phyloP scores from a whole-genome alignment of 306 rosid species.

The Vigna trinervia region DNA sequence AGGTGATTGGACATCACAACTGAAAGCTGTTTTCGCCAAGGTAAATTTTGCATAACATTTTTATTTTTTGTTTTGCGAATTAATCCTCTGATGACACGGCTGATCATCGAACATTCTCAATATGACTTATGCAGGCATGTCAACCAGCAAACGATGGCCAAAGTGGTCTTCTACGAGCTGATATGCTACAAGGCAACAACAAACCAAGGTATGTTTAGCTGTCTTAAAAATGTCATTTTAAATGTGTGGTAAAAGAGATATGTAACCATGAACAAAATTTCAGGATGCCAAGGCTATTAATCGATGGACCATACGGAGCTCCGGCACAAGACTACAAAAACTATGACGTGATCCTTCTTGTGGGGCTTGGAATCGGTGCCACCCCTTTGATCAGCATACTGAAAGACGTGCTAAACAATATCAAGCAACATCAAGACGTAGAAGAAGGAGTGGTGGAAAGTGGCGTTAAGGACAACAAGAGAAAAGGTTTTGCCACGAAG shows the following conservation, averaged over 20 bases:
- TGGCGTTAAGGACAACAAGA: conserved; percentile 48
- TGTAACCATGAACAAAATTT: conserved; percentile 1
- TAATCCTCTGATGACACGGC: neutral
- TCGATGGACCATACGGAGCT: conserved; percentile 94
- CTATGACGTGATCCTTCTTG: conserved; percentile 85
- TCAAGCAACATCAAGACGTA: conserved; percentile 59
- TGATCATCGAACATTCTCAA: neutral
- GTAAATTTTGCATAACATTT: conserved; percentile 43
- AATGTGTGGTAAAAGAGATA: neutral
- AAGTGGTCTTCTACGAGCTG: conserved; percentile 85
- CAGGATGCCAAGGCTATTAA: conserved; percentile 76
- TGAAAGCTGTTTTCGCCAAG: conserved; percentile 73
- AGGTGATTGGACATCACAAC: conserved; percentile 92
- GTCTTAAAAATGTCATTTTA: neutral
- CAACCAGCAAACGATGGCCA: conserved; percentile 72
- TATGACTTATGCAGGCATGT: conserved; percentile 63
- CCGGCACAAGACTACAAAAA: conserved; percentile 91
- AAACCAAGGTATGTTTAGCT: conserved; percentile 55
- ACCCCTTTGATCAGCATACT: conserved; percentile 89
- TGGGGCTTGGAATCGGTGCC: conserved; percentile 90
- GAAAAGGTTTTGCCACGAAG: conserved; percentile 66
- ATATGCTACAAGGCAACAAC: conserved; percentile 55
- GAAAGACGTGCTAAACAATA: conserved; percentile 84
- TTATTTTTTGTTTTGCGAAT: neutral
- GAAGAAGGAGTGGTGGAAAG: conserved; percentile 53